These are phyloP conservation scores for Lunularia cruciata DNA, from an alignment of 225 moss, liverwort and hornwort genomes.

Conservation along the genomic window DNA sequence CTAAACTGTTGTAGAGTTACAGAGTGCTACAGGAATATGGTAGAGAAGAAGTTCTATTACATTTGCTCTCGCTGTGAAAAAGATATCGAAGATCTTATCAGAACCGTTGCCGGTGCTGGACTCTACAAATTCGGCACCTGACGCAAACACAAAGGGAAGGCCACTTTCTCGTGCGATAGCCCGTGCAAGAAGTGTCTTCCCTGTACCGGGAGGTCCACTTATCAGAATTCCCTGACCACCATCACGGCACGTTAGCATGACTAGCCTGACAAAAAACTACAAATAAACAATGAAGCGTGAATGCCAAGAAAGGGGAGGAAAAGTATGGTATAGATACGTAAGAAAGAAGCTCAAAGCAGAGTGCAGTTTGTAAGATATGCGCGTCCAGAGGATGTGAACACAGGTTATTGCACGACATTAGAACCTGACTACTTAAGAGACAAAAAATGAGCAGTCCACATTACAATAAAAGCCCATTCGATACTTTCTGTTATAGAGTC, in stretches of 20 bases:
- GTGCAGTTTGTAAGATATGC: too few species aligned
- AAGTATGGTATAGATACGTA: too few species aligned
- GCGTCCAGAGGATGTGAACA: too few species aligned
- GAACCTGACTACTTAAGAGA: too few species aligned
- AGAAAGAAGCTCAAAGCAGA: too few species aligned
- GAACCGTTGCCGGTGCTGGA: slow-evolving; percentile 88
- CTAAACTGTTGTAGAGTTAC: not conserved
- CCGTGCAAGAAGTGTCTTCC: slow-evolving; percentile 91
- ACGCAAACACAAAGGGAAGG: slow-evolving; percentile 97
- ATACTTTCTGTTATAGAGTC: too few species aligned
- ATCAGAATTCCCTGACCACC: slow-evolving; percentile 79
- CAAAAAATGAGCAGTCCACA: too few species aligned
- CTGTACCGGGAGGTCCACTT: slow-evolving; percentile 98
- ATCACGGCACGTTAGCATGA: not conserved
- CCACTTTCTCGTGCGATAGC: slow-evolving; percentile 99
- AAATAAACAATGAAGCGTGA: too few species aligned
- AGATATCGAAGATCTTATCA: slow-evolving; percentile 95
- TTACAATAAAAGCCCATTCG: too few species aligned
- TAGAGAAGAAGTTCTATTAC: slow-evolving; percentile 46
- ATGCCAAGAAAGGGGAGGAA: too few species aligned
- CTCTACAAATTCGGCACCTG: slow-evolving; percentile 97
- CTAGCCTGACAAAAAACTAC: too few species aligned
- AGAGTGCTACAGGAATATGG: not conserved
- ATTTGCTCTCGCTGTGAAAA: slow-evolving; percentile 98
- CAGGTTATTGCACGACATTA: too few species aligned